Percentiles rank a stretch among this genome's conserved stretches.
phyloP scores from a whole-genome alignment of 768 basidiomycete species.

The Sistotremastrum suecicum region DNA sequence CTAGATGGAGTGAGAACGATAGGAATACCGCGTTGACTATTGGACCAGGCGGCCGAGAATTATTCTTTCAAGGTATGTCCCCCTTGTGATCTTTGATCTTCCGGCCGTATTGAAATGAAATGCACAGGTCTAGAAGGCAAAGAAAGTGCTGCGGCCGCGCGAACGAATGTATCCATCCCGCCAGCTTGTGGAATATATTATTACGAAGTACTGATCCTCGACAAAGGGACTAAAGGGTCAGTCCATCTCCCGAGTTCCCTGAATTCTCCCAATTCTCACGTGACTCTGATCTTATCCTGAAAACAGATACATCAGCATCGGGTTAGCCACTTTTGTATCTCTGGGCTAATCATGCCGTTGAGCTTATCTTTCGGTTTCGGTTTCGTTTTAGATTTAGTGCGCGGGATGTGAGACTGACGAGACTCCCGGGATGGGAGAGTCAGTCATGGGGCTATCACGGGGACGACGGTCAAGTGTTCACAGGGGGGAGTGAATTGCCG shows the following conservation, averaged over 20 bases:
- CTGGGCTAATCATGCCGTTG: background rate
- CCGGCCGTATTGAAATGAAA: constrained; percentile 5
- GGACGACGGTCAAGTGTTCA: constrained; percentile 74
- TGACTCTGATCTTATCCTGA: constrained; percentile 9
- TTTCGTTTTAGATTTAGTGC: constrained; percentile 43
- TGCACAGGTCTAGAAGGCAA: constrained; percentile 38
- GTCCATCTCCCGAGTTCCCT: constrained; percentile 11
- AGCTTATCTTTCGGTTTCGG: constrained; percentile 1
- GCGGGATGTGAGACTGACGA: constrained; percentile 46
- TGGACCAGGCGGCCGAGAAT: constrained; percentile 56
- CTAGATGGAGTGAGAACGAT: constrained; percentile 65
- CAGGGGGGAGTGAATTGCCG: constrained; percentile 52
- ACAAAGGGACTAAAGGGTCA: constrained; percentile 72
- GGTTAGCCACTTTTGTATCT: constrained; percentile 28
- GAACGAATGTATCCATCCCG: constrained; percentile 67
- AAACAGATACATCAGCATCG: constrained; percentile 63
- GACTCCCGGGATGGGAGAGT: constrained; percentile 77
- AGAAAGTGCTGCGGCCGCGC: constrained; percentile 72
- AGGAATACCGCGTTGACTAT: constrained; percentile 45
- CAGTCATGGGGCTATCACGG: constrained; percentile 89
- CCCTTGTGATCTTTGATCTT: constrained; percentile 2
- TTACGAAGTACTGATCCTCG: constrained; percentile 77
- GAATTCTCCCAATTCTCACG: background rate
- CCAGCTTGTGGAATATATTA: constrained; percentile 86
- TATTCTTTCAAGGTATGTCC: constrained; percentile 50